A percentile compares a stretch with the other conserved stretches of the same genome.
These are phyloP conservation scores for Phaeosphaeria sp. DNA, from an alignment of 2,329 filamentous ascomycete species.

Conservation along the genomic window DNA sequence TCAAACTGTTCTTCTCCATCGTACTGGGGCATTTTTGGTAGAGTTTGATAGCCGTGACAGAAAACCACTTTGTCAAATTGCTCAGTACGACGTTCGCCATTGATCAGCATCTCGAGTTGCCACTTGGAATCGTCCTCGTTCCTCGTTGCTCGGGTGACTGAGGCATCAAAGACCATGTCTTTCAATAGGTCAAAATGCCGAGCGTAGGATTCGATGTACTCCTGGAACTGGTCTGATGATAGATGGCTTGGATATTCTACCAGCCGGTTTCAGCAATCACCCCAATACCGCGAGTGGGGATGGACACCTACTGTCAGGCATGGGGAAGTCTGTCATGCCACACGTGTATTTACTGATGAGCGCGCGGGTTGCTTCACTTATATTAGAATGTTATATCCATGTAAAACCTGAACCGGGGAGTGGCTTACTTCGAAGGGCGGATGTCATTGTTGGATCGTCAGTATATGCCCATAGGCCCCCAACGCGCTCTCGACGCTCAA, in stretches of 20 bases:
- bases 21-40: conserved; percentile 47
- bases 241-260: conserved; percentile 21
- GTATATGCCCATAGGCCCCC: conserved; percentile 56
- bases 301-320: conserved; percentile 47
- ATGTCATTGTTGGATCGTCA: conserved; percentile 31
- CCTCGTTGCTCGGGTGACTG: conserved; percentile 36
- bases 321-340: conserved; percentile 52
- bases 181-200: conserved; percentile 47
- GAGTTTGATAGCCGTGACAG: conserved; percentile 44
- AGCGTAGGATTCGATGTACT: conserved; percentile 53
- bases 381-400: not conserved
- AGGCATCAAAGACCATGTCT: conserved; percentile 44
- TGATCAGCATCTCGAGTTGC: conserved; percentile 36
- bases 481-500: conserved; percentile 49
- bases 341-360: conserved; percentile 48
- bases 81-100: conserved; percentile 22
- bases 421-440: conserved; percentile 37
- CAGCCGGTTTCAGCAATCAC: not conserved
- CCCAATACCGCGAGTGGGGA: not conserved
- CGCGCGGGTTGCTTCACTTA: conserved; percentile 8
- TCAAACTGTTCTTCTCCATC: conserved; percentile 47
- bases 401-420: not conserved
- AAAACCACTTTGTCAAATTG: conserved; percentile 47
- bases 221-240: conserved; percentile 37
- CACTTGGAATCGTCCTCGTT: conserved; percentile 38